Conservation (phyloP, 2,329 filamentous ascomycete genomes). For the Alternaria metachromatica region DNA sequence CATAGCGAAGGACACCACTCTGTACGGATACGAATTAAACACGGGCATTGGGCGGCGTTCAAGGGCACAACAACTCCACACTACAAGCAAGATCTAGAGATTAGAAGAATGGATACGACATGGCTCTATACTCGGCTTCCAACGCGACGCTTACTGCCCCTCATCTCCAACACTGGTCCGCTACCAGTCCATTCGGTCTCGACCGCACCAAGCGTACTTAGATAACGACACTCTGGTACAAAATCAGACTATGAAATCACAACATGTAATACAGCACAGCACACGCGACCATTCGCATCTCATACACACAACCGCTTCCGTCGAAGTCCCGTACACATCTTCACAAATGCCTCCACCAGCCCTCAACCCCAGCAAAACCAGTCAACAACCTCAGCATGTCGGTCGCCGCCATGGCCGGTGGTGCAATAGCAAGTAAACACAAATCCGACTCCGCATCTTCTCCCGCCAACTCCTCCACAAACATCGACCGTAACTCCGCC, state of each 20-base stretch:
- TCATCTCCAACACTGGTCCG: slow-evolving; percentile 7
- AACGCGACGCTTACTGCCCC: not conserved
- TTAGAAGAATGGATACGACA: not conserved
- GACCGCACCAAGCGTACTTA: not conserved
- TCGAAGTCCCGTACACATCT: not conserved
- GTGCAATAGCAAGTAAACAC: not conserved
- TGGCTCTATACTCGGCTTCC: not conserved
- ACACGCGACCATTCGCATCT: not conserved
- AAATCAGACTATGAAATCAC: not conserved
- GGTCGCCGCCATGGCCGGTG: not conserved
- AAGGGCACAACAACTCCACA: not conserved
- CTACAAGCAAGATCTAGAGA: not conserved
- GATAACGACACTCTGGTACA: not conserved
- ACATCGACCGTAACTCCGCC: slow-evolving; percentile 16
- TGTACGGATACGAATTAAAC: slow-evolving; percentile 10
- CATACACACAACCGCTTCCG: not conserved
- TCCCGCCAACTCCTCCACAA: not conserved
- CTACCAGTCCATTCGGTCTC: not conserved
- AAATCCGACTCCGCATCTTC: not conserved
- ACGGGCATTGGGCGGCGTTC: slow-evolving; percentile 19
- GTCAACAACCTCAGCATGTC: not conserved
- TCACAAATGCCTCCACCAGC: not conserved
- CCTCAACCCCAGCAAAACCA: not conserved
- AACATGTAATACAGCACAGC: not conserved
- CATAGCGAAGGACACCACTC: slow-evolving; percentile 11